Conservation (phyloP, 176 grass and related monocot genomes). For the Canna indica region DNA sequence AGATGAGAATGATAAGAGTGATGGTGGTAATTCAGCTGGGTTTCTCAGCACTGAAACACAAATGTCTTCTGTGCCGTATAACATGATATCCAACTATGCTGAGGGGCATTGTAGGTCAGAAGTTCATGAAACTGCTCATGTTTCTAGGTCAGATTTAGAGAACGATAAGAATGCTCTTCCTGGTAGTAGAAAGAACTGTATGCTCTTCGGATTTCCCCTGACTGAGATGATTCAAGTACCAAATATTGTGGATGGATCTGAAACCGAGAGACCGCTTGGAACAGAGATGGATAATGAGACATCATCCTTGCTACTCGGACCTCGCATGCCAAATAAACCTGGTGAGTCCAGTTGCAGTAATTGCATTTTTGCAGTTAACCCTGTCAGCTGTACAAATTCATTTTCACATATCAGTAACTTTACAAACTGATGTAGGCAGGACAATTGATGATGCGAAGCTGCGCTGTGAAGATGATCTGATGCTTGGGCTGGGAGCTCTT, state of each 20-base stretch:
- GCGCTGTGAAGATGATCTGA: background rate
- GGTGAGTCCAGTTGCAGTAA: background rate
- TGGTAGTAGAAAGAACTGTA: conserved; percentile 31
- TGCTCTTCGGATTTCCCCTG: conserved; percentile 59
- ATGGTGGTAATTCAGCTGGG: conserved; percentile 14
- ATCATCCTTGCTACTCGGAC: background rate
- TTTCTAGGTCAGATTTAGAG: background rate
- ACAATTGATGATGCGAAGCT: background rate
- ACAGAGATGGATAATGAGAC: background rate
- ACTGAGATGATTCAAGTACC: conserved; percentile 31
- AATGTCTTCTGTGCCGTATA: background rate
- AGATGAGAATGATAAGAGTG: conserved; percentile 21
- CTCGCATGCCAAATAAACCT: background rate
- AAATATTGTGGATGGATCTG: conserved; percentile 12
- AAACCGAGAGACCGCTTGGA: background rate
- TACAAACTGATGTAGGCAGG: background rate
- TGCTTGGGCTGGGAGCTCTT: background rate
- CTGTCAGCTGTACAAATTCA: background rate
- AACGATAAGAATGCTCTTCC: background rate
- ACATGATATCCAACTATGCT: background rate
- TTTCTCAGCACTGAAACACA: background rate
- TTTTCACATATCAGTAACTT: too few species aligned
- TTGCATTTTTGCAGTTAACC: background rate
- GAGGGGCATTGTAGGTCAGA: background rate
- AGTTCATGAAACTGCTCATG: background rate